These are phyloP conservation scores for Globisporangium alternatum DNA, from an alignment of 352 stramenopile genomes.

Conservation along the genomic window DNA sequence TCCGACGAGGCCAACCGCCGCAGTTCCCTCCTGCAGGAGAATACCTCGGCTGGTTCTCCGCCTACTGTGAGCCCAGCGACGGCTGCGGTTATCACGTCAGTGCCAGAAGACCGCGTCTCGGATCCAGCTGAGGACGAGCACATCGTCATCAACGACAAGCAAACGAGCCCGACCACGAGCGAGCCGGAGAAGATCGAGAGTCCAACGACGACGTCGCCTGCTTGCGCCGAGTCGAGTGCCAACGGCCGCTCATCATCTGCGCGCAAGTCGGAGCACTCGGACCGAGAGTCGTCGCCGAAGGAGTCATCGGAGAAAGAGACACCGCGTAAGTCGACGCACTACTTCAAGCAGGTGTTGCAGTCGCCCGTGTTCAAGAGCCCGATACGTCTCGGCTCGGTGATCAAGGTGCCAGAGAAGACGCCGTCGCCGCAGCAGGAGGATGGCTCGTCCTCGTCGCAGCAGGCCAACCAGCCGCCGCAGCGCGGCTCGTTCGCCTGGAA, in stretches of 20 bases:
- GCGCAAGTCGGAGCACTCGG: conserved; percentile 13
- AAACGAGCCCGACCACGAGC: conserved; percentile 12
- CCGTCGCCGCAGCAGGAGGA: conserved; percentile 33
- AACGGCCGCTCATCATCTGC: conserved; percentile 14
- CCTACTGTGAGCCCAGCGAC: neutral
- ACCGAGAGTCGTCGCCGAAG: conserved; percentile 18
- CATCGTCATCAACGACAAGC: conserved; percentile 3
- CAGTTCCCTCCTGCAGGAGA: conserved; percentile 25
- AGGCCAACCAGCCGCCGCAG: conserved; percentile 11
- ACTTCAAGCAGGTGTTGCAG: conserved; percentile 85
- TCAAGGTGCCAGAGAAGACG: conserved; percentile 55
- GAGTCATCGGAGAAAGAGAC: conserved; percentile 22
- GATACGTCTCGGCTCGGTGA: conserved; percentile 75
- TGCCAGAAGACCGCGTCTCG: neutral
- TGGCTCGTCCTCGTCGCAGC: conserved; percentile 3
- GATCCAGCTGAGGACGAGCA: conserved; percentile 16
- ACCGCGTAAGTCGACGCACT: conserved; percentile 64
- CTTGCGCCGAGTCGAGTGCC: conserved; percentile 15
- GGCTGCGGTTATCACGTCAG: neutral
- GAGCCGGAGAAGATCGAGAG: conserved; percentile 12
- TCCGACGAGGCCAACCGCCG: conserved; percentile 21
- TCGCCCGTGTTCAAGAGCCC: conserved; percentile 80
- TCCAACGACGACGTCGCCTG: conserved; percentile 14
- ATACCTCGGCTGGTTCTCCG: neutral
- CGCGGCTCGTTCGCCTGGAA: conserved; percentile 77